Evolutionary conservation across 805 yeast species (phyloP), one percentile per base, ranked within the genome.

Genomic region (Alloascoidea hylecoeti): DNA sequence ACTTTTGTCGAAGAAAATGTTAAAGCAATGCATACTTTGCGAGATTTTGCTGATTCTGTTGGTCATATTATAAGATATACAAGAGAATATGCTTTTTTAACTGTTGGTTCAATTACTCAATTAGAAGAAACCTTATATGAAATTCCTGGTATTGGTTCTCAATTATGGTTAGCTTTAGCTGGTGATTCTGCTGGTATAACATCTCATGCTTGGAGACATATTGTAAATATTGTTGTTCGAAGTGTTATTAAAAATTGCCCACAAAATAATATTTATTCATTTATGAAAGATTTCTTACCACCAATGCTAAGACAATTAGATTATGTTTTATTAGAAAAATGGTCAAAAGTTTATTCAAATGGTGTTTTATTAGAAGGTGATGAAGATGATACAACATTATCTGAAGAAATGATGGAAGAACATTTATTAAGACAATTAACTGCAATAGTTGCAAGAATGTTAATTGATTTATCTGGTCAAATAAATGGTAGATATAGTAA

Each of bases 381-480:
- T 34, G 75, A 70, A 34, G 78, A 75, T 43, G 95, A 86, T 48
- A 88, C 77, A 38, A 83, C 85, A 16, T 65, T 89, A 49, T 78
- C 92, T n/a, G 96, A 88, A 47, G 98, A 92, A 52, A 92, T 92
- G 94, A 79, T 92, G 82, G 96, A 89, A 47, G 98, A 92, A 53
- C 95, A 89, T 56, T 70, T 89, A 64, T 62, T 89, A 42, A 67
- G 98, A 47, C 97, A 92, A 54, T 68, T 92, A 32, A 88, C 97
- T 0, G 94, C 94, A 2, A 88, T 94, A 3, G 84, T 84, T 6
- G 95, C 80, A 39, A 65, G 96, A 42, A 66, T 88, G 50, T 58
- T 92, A 44, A 83, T 88, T 57, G 97, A 89, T 52, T 64, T 86
- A 36, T 81, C 82, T 19, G 94, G 95, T 2, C 96, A 88, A 55